These are phyloP conservation scores for Blastobotrys mokoenaii DNA, from an alignment of 805 yeast species.

Conservation along the genomic window DNA sequence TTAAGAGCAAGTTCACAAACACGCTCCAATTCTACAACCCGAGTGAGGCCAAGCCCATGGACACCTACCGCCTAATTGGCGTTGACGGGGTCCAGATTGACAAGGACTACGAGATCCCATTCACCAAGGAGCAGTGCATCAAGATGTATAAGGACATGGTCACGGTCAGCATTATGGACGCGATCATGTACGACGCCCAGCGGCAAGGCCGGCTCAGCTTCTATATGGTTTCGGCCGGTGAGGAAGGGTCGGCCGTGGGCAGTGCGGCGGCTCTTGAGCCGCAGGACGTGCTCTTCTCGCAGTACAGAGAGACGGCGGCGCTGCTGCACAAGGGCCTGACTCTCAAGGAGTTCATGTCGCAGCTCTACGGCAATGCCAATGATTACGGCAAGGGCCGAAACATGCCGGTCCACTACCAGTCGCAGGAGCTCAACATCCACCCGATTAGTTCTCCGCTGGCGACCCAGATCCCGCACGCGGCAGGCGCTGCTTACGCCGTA, in stretches of 20 bases:
- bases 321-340: constrained; percentile 27
- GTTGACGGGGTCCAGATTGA: constrained; percentile 24
- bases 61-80: constrained; percentile 24
- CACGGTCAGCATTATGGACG: constrained; percentile 25
- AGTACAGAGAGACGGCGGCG: constrained; percentile 29
- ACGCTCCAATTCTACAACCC: constrained; percentile 16
- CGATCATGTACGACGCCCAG: constrained; percentile 30
- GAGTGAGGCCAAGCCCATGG: constrained; percentile 12
- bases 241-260: constrained; percentile 30
- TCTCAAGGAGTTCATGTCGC: constrained; percentile 26
- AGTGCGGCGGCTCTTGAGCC: constrained; percentile 25
- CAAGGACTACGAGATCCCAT: constrained; percentile 16
- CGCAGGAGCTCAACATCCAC: constrained; percentile 23
- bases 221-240: constrained; percentile 31
- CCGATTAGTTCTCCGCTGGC: constrained; percentile 30
- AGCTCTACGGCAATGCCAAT: constrained; percentile 23
- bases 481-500: constrained; percentile 31
- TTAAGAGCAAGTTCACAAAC: constrained; percentile 17
- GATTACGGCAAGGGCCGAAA: constrained; percentile 26
- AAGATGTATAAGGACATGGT: constrained; percentile 28
- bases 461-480: constrained; percentile 30
- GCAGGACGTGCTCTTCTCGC: constrained; percentile 26
- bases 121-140: constrained; percentile 18
- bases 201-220: constrained; percentile 29
- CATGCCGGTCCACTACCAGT: constrained; percentile 30